Conservation (phyloP, 768 basidiomycete species). For the Naganishia antarctica region DNA sequence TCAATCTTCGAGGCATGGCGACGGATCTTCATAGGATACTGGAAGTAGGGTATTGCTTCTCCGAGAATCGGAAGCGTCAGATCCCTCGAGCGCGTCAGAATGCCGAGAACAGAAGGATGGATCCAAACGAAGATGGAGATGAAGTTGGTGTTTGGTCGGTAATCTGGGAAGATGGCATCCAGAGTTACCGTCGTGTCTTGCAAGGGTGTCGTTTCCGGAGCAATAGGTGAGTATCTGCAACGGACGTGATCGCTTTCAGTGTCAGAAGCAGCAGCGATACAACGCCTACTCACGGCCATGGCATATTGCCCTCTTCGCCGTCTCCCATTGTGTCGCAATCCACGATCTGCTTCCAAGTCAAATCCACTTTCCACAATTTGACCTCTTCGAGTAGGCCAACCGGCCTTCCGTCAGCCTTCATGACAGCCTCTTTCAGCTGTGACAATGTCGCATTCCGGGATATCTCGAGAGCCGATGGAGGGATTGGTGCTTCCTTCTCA, state of each 20-base stretch:
- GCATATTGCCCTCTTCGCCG: conserved; percentile 43
- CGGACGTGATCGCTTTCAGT: not conserved
- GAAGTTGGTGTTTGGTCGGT: conserved; percentile 33
- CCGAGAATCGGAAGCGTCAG: conserved; percentile 3
- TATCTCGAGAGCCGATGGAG: conserved; percentile 37
- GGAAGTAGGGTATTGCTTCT: conserved; percentile 18
- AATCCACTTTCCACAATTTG: conserved; percentile 43
- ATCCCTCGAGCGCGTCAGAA: conserved; percentile 15
- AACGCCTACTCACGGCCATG: conserved; percentile 42
- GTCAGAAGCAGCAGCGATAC: not conserved
- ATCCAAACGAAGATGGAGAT: conserved; percentile 44
- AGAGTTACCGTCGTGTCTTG: conserved; percentile 30
- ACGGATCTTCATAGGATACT: conserved; percentile 17
- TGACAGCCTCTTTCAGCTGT: conserved; percentile 36
- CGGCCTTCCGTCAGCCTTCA: conserved; percentile 34
- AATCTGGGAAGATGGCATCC: conserved; percentile 32
- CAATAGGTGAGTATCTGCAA: conserved; percentile 41
- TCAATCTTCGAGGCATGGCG: conserved; percentile 7
- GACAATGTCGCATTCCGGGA: conserved; percentile 31
- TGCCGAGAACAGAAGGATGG: conserved; percentile 26
- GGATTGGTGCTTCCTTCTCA: conserved; percentile 11
- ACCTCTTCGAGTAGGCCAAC: conserved; percentile 28
- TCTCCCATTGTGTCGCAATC: conserved; percentile 43
- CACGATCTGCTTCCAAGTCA: conserved; percentile 43
- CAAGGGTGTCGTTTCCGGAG: conserved; percentile 35